Evolutionary conservation across 768 basidiomycete species (phyloP).

Genomic region (Lactarius hengduanensis): DNA sequence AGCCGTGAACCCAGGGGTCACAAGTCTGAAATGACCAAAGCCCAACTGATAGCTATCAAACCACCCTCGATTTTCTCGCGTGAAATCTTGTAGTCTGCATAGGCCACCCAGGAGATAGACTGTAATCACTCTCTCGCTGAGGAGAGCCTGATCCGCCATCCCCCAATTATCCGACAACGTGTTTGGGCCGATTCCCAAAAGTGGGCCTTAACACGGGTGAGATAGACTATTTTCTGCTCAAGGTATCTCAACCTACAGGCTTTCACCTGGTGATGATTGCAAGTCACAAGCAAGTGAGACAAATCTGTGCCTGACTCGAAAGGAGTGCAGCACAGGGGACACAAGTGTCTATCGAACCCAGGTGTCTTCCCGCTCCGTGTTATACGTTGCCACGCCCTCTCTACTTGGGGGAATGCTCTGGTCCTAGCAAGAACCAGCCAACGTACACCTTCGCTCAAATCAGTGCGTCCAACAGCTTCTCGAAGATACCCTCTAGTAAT

Average conservation of each 20-base stretch:
- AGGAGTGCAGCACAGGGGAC: background rate
- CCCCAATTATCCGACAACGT: background rate
- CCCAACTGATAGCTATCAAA: background rate
- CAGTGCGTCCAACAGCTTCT: background rate
- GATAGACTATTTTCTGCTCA: background rate
- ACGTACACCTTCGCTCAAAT: background rate
- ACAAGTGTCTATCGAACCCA: background rate
- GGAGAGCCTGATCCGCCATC: rapidly evolving
- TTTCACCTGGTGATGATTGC: background rate
- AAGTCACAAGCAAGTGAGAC: background rate
- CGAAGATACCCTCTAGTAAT: background rate
- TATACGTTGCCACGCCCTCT: background rate
- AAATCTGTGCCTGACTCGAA: background rate
- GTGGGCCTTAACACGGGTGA: background rate
- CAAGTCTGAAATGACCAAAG: background rate
- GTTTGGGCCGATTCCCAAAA: background rate
- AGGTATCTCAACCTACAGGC: background rate
- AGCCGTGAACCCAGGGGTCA: background rate
- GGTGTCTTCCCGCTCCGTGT: background rate
- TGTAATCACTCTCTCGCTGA: background rate
- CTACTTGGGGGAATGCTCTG: background rate
- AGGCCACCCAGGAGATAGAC: background rate
- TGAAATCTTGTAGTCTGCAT: background rate
- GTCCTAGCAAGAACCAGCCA: background rate
- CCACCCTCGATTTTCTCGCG: background rate